Base-by-base conservation (phyloP, 2,329 filamentous ascomycete genomes). In the Clarireedia sp. region DNA sequence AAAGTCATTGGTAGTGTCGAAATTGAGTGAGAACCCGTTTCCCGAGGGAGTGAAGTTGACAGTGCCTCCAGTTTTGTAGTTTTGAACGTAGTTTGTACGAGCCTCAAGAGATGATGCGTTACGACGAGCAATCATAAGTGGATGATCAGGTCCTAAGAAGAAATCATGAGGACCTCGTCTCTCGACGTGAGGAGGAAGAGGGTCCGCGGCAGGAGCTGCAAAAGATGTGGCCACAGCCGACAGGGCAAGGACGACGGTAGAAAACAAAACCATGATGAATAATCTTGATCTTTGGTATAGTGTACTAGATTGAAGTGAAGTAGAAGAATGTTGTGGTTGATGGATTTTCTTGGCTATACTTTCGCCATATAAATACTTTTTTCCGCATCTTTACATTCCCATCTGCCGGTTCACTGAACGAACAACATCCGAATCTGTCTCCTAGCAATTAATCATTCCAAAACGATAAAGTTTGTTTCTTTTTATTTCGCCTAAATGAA, bases 1-100 rank as follows among this genome's bases (percentile, higher is more conserved):
- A 38, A 62, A 57, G 41, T 62, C 58, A 23, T 55, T 38, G 2
- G 51, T 47, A 10, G 58, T 59, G 43, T 59, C 46, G 16, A 21
- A 62, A 8, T 36, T 40, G 4, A 59, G 51, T 2, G 36, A 45
- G 33, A 54, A 60, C 14, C 19, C 19, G 29, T 45, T 48, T 23
- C 47, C 40, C 10, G 17, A 33, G 5, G 57, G 51, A 12, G 51
- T 24, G 52, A 46, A 60, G 16, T 41, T 23, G 14, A 59, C 60
- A 24, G 38, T 50, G 5, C 49, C 57, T 12, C 59, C 60, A 23
- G 54, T 60, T 10, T 45, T 56, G 41, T 62, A 62, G 47, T 62
- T 50, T 24, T 60, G 59, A 10, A 43, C 26, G 45, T 59, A 59
- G 54, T 61, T 56, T 16, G 51, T 44, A n/a, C 48, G 40, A 19